Evolutionary conservation across 495 filamentous ascomycete species (phyloP).

Genomic region (Trichocladium uniseriatum): DNA sequence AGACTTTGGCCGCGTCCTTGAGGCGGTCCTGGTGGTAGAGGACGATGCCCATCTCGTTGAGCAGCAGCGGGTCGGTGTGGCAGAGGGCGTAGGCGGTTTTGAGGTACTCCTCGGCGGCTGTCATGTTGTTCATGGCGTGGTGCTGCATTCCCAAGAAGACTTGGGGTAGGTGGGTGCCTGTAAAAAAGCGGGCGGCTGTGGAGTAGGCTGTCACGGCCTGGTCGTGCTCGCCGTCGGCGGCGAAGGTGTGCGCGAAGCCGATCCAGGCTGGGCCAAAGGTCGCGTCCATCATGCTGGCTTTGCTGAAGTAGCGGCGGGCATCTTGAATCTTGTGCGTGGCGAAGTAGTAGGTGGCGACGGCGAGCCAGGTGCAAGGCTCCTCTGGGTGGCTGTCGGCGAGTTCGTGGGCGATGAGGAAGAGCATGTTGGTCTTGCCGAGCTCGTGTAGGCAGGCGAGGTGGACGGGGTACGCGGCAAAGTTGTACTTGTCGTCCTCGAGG

Average conservation of each 20-base stretch:
- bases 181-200: constrained; percentile 89
- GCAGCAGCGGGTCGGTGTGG: constrained; percentile 72
- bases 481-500: constrained; percentile 71
- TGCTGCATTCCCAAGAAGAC: constrained; percentile 99
- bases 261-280: constrained; percentile 99
- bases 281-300: constrained; percentile 92
- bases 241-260: constrained; percentile 97
- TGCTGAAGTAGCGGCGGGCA: constrained; percentile 90
- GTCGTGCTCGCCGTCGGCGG: constrained; percentile 99
- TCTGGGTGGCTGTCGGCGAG: constrained; percentile 87
- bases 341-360: constrained; percentile 93
- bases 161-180: constrained; percentile 92
- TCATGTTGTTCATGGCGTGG: constrained; percentile 88
- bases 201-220: constrained; percentile 97
- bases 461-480: constrained; percentile 79
- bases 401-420: constrained; percentile 91
- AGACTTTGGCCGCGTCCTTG: constrained; percentile 59
- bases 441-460: constrained; percentile 91
- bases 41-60: constrained; percentile 93
- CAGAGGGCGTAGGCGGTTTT: constrained; percentile 72
- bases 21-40: constrained; percentile 84
- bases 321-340: constrained; percentile 82
- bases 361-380: constrained; percentile 83
- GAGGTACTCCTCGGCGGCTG: constrained; percentile 89
- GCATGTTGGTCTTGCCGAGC: constrained; percentile 70